Percentiles rank a stretch among this genome's conserved stretches.
Conservation (phyloP, 352 stramenopile genomes). For the Phytopythium helicoides region DNA sequence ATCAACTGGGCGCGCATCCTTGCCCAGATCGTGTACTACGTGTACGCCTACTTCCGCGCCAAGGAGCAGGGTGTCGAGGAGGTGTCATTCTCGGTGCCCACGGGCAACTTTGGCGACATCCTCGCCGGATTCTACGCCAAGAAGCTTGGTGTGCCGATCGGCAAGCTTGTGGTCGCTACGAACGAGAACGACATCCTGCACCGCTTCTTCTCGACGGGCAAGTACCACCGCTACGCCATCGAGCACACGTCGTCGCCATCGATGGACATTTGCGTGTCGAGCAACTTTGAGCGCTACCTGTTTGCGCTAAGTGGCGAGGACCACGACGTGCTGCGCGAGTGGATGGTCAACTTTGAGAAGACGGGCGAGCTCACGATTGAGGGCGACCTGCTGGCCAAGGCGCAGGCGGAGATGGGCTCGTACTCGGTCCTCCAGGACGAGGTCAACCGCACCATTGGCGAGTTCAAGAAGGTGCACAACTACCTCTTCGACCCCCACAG, state of each 20-base stretch:
- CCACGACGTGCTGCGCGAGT: constrained; percentile 79
- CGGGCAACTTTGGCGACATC: constrained; percentile 99
- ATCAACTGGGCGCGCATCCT: constrained; percentile 99
- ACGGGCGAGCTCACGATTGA: constrained; percentile 93
- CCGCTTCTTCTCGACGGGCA: constrained; percentile 96
- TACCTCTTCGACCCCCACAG: constrained; percentile 98
- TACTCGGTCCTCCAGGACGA: constrained; percentile 79
- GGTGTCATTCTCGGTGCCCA: constrained; percentile 96
- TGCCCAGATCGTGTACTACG: constrained; percentile 99
- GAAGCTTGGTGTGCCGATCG: constrained; percentile 92
- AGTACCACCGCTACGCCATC: constrained; percentile 94
- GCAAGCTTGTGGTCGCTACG: constrained; percentile 96
- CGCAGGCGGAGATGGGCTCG: constrained; percentile 93
- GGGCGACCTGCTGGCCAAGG: constrained; percentile 87
- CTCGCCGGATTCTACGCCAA: constrained; percentile 97
- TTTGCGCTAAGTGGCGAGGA: constrained; percentile 96
- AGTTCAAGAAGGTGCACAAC: constrained; percentile 89
- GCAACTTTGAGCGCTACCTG: constrained; percentile 99
- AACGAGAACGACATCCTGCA: constrained; percentile 99
- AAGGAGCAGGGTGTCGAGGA: constrained; percentile 66
- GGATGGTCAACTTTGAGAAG: constrained; percentile 96
- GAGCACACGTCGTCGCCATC: constrained; percentile 94
- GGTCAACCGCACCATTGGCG: constrained; percentile 91
- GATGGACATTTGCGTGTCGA: constrained; percentile 99
- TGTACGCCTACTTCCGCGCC: constrained; percentile 95